A percentile compares a stretch with the other conserved stretches of the same genome.
Evolutionary conservation across 495 filamentous ascomycete species (phyloP).

Genomic region (Talaromyces trachyspermus): DNA sequence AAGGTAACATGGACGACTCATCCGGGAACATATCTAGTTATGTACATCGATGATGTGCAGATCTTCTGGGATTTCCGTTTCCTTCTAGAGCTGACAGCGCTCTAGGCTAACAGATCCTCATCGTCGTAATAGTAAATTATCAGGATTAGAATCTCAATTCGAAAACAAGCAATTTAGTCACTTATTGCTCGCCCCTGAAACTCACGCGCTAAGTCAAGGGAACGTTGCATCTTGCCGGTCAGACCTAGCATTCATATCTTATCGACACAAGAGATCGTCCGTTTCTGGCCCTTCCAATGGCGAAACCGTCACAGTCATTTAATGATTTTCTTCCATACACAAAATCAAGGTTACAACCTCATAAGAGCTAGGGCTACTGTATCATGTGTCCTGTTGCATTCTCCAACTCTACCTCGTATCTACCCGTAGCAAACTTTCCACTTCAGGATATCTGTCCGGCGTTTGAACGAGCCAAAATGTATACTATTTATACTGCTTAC

Average conservation of each 20-base stretch:
- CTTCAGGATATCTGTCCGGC: background rate
- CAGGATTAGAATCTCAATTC: too few relatives aligned
- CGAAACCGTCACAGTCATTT: conserved; percentile 4
- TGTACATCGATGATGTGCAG: too few relatives aligned
- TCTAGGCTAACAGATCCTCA: too few relatives aligned
- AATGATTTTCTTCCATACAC: background rate
- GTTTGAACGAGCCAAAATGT: too few relatives aligned
- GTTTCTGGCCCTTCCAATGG: too few relatives aligned
- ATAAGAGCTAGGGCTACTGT: conserved; percentile 2
- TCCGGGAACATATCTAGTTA: too few relatives aligned
- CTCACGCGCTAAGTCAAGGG: background rate
- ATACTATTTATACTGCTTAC: too few relatives aligned
- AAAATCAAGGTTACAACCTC: conserved; percentile 2
- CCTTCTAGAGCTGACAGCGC: too few relatives aligned
- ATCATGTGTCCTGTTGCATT: conserved; percentile 6
- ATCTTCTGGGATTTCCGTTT: too few relatives aligned
- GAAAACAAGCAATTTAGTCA: too few relatives aligned
- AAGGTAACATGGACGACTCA: too few relatives aligned
- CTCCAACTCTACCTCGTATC: background rate
- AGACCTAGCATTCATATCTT: background rate
- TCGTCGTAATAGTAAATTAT: too few relatives aligned
- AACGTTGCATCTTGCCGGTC: conserved; percentile 5
- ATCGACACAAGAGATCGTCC: background rate
- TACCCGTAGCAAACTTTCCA: background rate
- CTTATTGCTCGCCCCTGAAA: background rate